Conservation (phyloP, 73 alveolate species). For the Tetrahymena malaccensis region DNA sequence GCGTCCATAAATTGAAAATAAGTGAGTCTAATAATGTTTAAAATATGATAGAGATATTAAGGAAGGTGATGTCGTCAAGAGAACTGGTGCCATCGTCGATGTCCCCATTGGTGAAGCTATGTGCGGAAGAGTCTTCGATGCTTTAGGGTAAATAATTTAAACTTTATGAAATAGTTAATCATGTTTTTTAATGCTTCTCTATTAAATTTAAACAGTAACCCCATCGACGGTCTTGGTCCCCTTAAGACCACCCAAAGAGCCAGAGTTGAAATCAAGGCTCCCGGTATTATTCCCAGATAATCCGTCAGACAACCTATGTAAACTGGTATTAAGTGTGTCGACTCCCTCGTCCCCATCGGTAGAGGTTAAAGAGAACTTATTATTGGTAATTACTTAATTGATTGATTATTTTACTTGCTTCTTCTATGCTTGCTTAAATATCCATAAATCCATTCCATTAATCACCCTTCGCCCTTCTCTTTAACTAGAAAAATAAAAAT, state of each 20-base stretch:
- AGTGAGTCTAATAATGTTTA: not conserved
- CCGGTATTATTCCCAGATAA: conserved; percentile 95
- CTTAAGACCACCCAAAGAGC: conserved; percentile 61
- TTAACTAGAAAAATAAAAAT: too few relatives aligned
- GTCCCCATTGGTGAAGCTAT: conserved; percentile 90
- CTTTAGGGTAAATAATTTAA: conserved; percentile 44
- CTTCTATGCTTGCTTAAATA: not conserved
- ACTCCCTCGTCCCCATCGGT: conserved; percentile 93
- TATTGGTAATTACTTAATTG: conserved; percentile 27
- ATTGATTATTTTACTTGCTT: not conserved
- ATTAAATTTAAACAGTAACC: conserved; percentile 26
- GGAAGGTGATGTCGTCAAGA: conserved; percentile 89
- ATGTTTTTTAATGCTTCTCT: not conserved
- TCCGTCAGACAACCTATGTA: conserved; percentile 97
- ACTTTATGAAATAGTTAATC: not conserved
- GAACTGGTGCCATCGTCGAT: conserved; percentile 89
- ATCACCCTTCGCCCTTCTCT: not conserved
- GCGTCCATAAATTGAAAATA: not conserved
- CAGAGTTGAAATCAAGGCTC: conserved; percentile 92
- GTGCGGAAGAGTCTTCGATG: conserved; percentile 88
- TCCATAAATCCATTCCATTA: not conserved
- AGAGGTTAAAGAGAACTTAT: conserved; percentile 97
- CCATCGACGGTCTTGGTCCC: conserved; percentile 93
- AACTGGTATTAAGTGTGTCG: conserved; percentile 90
- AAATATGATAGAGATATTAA: conserved; percentile 50